Conservation (phyloP, 2,329 filamentous ascomycete species). For the Aureobasidium namibiae region DNA sequence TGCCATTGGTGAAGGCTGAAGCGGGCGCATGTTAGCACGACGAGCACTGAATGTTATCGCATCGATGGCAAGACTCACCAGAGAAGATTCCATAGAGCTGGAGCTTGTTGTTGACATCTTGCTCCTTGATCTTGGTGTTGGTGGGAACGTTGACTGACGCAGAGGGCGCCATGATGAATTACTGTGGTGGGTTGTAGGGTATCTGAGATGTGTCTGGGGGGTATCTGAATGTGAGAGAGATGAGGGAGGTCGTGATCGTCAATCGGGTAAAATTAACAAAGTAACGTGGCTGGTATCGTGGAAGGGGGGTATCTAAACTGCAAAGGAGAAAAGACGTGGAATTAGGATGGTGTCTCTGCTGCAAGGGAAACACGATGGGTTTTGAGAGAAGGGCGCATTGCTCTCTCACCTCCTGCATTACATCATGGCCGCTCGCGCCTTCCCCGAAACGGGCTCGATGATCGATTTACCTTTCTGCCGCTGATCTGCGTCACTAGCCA, state of each 20-base stretch:
- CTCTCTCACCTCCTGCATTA: background rate
- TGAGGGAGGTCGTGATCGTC: slow-evolving; percentile 6
- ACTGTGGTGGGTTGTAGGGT: background rate
- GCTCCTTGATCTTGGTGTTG: slow-evolving; percentile 68
- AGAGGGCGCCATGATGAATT: slow-evolving; percentile 7
- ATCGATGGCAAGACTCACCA: slow-evolving; percentile 34
- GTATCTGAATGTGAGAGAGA: background rate
- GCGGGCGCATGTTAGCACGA: slow-evolving; percentile 14
- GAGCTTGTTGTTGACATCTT: slow-evolving; percentile 83
- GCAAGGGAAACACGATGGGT: slow-evolving; percentile 4
- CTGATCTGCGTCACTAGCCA: background rate
- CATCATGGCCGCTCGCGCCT: background rate
- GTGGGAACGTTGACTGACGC: slow-evolving; percentile 61
- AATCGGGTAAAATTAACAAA: slow-evolving; percentile 8
- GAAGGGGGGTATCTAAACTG: slow-evolving; percentile 13
- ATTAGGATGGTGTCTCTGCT: slow-evolving; percentile 5
- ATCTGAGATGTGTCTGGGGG: background rate
- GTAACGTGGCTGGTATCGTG: slow-evolving; percentile 11
- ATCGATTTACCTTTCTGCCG: slow-evolving; percentile 10
- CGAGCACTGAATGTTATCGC: background rate
- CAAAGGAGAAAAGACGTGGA: slow-evolving; percentile 13
- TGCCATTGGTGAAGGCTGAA: slow-evolving; percentile 75
- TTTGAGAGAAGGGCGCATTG: slow-evolving; percentile 1
- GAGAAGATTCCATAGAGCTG: slow-evolving; percentile 85
- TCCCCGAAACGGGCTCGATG: slow-evolving; percentile 2